These are phyloP conservation scores for Melampsora occidentalis DNA, from an alignment of 1,284 basidiomycete species.

Conservation along the genomic window DNA sequence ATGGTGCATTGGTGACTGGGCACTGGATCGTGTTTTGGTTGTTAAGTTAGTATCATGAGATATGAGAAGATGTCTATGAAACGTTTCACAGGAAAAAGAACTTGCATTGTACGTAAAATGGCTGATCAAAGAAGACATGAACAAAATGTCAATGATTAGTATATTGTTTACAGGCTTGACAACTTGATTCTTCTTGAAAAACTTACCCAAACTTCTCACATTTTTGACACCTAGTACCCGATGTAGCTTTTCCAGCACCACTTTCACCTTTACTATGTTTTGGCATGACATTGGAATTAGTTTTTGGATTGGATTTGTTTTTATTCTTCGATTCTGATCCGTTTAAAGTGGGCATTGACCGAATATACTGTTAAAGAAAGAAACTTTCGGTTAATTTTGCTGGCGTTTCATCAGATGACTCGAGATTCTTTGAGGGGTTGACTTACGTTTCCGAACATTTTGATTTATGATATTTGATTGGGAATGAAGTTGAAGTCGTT, in stretches of 20 bases:
- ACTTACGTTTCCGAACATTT: too few relatives aligned
- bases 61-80: too few relatives aligned
- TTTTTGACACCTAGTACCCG: conserved; percentile 32
- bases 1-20: conserved; percentile 17
- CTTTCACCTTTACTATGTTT: conserved; percentile 26
- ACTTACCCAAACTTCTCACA: conserved; percentile 38
- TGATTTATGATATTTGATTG: too few relatives aligned
- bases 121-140: neutral
- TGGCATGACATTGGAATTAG: neutral
- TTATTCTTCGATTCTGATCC: conserved; percentile 14
- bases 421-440: too few relatives aligned
- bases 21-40: neutral
- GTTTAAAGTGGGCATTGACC: conserved; percentile 32
- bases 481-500: too few relatives aligned
- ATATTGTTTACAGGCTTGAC: too few relatives aligned
- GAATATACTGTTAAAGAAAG: conserved; percentile 20
- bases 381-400: too few relatives aligned
- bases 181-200: too few relatives aligned
- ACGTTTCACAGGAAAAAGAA: neutral
- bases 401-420: too few relatives aligned
- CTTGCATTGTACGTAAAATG: conserved; percentile 36
- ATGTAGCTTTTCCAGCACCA: conserved; percentile 24
- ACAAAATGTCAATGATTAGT: neutral
- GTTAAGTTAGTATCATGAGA: neutral
- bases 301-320: conserved; percentile 14